phyloP scores from a whole-genome alignment of 2,329 filamentous ascomycete species.

The Trichoderma afroharzianum region DNA sequence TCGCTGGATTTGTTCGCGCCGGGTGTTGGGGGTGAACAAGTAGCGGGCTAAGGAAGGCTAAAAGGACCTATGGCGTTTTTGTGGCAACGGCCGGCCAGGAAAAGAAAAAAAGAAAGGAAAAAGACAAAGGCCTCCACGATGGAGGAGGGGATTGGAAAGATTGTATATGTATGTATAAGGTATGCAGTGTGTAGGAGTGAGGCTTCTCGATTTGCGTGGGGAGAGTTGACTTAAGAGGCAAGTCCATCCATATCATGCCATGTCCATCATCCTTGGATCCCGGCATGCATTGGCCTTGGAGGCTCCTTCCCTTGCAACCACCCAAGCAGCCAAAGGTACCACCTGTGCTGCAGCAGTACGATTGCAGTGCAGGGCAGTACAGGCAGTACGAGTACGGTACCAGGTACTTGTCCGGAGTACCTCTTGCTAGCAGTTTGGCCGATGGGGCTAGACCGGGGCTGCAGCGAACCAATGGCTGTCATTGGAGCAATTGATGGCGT shows the following conservation, averaged over 20 bases:
- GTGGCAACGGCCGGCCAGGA: not conserved
- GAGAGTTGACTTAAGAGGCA: slow-evolving; percentile 14
- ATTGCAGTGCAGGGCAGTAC: not conserved
- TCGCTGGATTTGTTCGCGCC: not conserved
- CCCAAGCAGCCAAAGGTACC: not conserved
- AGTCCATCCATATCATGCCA: slow-evolving; percentile 16
- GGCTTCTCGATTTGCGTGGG: slow-evolving; percentile 13
- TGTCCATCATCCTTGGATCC: slow-evolving; percentile 13
- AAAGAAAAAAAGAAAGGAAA: not conserved
- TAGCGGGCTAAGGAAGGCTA: not conserved
- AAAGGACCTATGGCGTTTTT: not conserved
- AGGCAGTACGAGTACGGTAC: not conserved
- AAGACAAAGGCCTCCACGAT: not conserved
- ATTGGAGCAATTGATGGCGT: not conserved
- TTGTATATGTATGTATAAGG: not conserved
- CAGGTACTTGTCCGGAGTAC: not conserved
- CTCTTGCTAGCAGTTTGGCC: not conserved
- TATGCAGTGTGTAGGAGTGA: slow-evolving; percentile 1
- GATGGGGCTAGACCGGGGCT: slow-evolving; percentile 1
- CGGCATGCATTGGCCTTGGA: slow-evolving; percentile 8
- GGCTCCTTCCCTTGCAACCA: slow-evolving; percentile 6
- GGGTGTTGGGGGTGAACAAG: slow-evolving; percentile 5
- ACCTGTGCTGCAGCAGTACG: not conserved
- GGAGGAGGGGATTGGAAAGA: not conserved
- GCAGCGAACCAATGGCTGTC: not conserved